Evolutionary conservation across 2,329 filamentous ascomycete genomes (phyloP).

Genomic region (Alternaria consortialis): DNA sequence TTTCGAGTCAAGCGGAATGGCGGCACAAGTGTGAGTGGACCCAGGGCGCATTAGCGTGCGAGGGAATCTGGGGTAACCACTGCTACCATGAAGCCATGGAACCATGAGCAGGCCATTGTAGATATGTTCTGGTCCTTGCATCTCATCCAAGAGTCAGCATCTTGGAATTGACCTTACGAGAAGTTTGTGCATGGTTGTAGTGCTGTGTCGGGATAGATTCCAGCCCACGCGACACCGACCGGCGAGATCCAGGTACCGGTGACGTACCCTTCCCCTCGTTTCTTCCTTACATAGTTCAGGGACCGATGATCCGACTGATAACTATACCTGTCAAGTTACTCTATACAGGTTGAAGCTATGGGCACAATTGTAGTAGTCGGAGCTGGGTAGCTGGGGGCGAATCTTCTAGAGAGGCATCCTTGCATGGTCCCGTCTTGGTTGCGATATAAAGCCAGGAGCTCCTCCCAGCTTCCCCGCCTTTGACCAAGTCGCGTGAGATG

Average conservation of each 20-base stretch:
- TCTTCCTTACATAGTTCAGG: slow-evolving; percentile 11
- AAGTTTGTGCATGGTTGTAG: neutral
- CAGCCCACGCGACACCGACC: slow-evolving; percentile 14
- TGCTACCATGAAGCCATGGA: neutral
- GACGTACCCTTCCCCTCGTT: slow-evolving; percentile 18
- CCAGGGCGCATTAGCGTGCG: slow-evolving; percentile 12
- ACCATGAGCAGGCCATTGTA: neutral
- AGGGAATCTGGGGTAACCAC: slow-evolving; percentile 20
- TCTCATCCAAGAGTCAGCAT: neutral
- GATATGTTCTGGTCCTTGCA: neutral
- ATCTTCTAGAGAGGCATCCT: slow-evolving; percentile 20
- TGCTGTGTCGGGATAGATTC: neutral
- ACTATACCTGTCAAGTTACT: slow-evolving; percentile 4
- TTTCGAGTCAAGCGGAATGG: neutral
- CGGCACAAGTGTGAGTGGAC: slow-evolving; percentile 10
- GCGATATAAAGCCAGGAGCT: slow-evolving; percentile 26
- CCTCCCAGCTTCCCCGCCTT: slow-evolving; percentile 26
- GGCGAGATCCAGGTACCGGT: slow-evolving; percentile 24
- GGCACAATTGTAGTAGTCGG: slow-evolving; percentile 8
- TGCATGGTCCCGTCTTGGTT: slow-evolving; percentile 5
- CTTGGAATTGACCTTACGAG: neutral
- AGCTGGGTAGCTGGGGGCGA: slow-evolving; percentile 12
- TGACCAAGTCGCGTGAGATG: slow-evolving; percentile 18
- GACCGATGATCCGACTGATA: slow-evolving; percentile 16
- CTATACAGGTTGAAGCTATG: neutral